These are phyloP conservation scores for Exserohilum rostratum DNA, from an alignment of 2,329 filamentous ascomycete species.

Conservation along the genomic window DNA sequence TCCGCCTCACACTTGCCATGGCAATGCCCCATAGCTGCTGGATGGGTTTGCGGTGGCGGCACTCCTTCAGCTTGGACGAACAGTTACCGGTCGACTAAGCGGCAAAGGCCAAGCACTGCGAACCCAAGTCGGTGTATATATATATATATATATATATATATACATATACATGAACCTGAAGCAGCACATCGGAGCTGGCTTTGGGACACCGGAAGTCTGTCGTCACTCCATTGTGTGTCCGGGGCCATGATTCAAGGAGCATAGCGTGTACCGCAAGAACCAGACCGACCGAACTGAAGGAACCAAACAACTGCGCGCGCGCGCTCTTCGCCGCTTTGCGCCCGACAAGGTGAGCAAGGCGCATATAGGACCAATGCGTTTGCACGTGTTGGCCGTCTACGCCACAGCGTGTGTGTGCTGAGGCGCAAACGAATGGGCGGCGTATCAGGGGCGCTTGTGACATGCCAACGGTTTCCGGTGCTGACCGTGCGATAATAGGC, in stretches of 20 bases:
- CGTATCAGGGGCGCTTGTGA: slow-evolving; percentile 18
- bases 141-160: too few relatives aligned
- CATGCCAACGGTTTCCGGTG: slow-evolving; percentile 18
- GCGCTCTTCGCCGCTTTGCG: slow-evolving; percentile 17
- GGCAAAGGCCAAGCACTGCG: slow-evolving; percentile 33
- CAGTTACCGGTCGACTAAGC: slow-evolving; percentile 26
- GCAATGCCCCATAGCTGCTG: slow-evolving; percentile 29
- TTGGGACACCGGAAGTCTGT: background rate
- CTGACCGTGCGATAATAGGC: slow-evolving; percentile 40
- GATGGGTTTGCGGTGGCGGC: slow-evolving; percentile 34
- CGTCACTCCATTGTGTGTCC: slow-evolving; percentile 1
- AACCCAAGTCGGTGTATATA: slow-evolving; percentile 4
- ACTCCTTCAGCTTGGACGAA: slow-evolving; percentile 38
- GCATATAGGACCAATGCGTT: slow-evolving; percentile 14
- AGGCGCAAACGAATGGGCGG: slow-evolving; percentile 13
- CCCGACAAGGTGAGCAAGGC: slow-evolving; percentile 28
- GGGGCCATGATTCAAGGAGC: slow-evolving; percentile 7
- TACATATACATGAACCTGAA: background rate
- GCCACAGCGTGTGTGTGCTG: slow-evolving; percentile 9
- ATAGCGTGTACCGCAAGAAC: slow-evolving; percentile 16
- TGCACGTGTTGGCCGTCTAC: slow-evolving; percentile 10
- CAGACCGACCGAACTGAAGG: slow-evolving; percentile 17
- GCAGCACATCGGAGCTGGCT: slow-evolving; percentile 3
- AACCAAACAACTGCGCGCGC: slow-evolving; percentile 11
- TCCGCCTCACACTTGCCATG: slow-evolving; percentile 29